A percentile compares a stretch with the other conserved stretches of the same genome.
Conservation (phyloP, 768 basidiomycete species). For the Cystobasidium onofrii region DNA sequence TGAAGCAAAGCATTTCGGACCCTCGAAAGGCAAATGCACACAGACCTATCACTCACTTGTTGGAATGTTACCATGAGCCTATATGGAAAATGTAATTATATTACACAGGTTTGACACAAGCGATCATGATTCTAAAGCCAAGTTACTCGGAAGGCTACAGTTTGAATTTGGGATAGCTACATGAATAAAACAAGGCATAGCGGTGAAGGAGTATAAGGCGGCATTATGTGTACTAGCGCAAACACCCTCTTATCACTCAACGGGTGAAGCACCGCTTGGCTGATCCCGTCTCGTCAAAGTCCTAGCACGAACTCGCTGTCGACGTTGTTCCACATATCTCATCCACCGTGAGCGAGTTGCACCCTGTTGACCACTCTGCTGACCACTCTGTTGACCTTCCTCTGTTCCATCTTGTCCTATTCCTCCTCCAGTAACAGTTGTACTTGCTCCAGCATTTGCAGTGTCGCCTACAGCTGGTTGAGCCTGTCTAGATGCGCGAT, state of each 20-base stretch:
- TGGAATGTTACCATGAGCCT: too few relatives aligned
- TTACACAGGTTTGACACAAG: too few relatives aligned
- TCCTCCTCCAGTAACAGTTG: background rate
- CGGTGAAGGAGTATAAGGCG: too few relatives aligned
- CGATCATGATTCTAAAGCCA: too few relatives aligned
- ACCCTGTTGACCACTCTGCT: background rate
- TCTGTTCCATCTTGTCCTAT: background rate
- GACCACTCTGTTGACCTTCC: background rate
- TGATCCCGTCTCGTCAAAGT: background rate
- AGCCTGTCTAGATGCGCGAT: background rate
- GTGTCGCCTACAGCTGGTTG: background rate
- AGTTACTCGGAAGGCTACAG: background rate
- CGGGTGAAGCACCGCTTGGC: background rate
- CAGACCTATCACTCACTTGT: too few relatives aligned
- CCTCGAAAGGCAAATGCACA: too few relatives aligned
- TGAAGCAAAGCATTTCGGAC: too few relatives aligned
- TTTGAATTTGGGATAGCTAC: background rate
- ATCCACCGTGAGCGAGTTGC: slow-evolving; percentile 4
- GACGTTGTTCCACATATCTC: slow-evolving; percentile 23
- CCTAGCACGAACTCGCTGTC: slow-evolving; percentile 9
- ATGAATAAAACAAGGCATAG: background rate
- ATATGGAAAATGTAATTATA: too few relatives aligned
- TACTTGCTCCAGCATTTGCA: background rate
- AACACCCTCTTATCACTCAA: background rate
- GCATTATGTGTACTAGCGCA: background rate